Conservation (phyloP, 129 eudicot species). For the Solidago caesia region DNA sequence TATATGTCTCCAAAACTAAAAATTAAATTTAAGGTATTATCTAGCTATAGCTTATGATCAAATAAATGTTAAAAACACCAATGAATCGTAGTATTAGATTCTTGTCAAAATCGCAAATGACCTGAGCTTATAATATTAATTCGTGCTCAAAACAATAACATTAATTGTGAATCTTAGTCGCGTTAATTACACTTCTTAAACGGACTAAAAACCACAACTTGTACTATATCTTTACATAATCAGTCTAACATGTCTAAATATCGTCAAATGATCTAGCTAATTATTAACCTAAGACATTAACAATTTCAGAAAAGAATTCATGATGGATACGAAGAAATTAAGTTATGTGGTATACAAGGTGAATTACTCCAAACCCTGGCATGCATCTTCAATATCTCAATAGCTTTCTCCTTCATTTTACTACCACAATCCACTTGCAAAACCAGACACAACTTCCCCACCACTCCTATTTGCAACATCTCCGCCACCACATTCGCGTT, state of each 20-base stretch:
- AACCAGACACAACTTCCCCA: conserved; percentile 60
- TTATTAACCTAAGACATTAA: conserved; percentile 2
- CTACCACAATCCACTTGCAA: conserved; percentile 58
- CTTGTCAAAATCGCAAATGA: too few relatives aligned
- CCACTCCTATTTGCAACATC: conserved; percentile 67
- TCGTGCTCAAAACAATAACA: too few relatives aligned
- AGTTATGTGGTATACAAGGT: conserved; percentile 41
- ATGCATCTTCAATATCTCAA: conserved; percentile 58
- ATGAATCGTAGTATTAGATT: too few relatives aligned
- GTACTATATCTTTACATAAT: conserved; percentile 14
- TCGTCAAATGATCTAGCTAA: neutral
- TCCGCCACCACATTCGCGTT: conserved; percentile 42
- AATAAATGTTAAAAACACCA: too few relatives aligned
- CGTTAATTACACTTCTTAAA: neutral
- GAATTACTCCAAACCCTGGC: conserved; percentile 62
- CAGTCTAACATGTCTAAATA: conserved; percentile 13
- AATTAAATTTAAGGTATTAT: too few relatives aligned
- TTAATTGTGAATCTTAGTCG: neutral
- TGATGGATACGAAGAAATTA: conserved; percentile 51
- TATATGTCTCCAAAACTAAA: too few relatives aligned
- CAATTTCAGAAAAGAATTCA: conserved; percentile 5
- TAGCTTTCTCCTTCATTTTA: conserved; percentile 57
- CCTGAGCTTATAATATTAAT: too few relatives aligned
- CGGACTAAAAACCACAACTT: conserved; percentile 16
- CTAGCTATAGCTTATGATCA: too few relatives aligned